These are phyloP conservation scores for Nannochloropsis granulata DNA, from an alignment of 108 stramenopile species.

Conservation along the genomic window DNA sequence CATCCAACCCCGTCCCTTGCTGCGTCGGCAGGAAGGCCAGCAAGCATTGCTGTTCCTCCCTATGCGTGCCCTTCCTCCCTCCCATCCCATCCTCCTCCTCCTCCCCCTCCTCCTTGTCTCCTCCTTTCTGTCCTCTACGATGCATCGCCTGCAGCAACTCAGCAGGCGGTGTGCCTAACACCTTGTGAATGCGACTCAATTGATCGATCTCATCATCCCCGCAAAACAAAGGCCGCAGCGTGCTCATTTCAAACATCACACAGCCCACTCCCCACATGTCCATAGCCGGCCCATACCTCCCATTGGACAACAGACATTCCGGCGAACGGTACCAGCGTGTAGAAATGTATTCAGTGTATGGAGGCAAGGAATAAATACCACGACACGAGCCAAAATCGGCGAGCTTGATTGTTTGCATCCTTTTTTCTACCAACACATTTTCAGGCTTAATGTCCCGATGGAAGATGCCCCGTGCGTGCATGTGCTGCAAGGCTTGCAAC, in stretches of 20 bases:
- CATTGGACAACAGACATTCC: constrained; percentile 59
- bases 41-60: too few species aligned
- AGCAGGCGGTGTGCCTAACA: constrained; percentile 46
- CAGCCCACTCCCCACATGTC: constrained; percentile 71
- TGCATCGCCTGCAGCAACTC: neutral
- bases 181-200: constrained; percentile 55
- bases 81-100: too few species aligned
- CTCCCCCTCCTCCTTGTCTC: too few species aligned
- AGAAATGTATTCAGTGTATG: constrained; percentile 70
- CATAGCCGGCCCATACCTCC: constrained; percentile 65
- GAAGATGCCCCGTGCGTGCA: constrained; percentile 55
- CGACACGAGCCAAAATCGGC: constrained; percentile 69
- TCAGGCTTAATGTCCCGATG: constrained; percentile 74
- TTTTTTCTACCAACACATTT: constrained; percentile 56
- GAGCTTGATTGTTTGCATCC: constrained; percentile 47
- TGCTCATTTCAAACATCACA: constrained; percentile 60
- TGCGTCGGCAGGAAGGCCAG: too few species aligned
- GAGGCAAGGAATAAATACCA: constrained; percentile 45
- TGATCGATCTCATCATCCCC: constrained; percentile 60
- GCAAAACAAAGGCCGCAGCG: constrained; percentile 61
- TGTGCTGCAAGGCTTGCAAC: constrained; percentile 47
- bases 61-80: too few species aligned
- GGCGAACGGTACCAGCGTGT: constrained; percentile 70
- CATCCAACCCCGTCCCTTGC: too few species aligned
- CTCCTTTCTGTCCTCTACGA: too few species aligned